These are phyloP conservation scores for Komagataella pastoris DNA, from an alignment of 805 yeast species.

Conservation along the genomic window DNA sequence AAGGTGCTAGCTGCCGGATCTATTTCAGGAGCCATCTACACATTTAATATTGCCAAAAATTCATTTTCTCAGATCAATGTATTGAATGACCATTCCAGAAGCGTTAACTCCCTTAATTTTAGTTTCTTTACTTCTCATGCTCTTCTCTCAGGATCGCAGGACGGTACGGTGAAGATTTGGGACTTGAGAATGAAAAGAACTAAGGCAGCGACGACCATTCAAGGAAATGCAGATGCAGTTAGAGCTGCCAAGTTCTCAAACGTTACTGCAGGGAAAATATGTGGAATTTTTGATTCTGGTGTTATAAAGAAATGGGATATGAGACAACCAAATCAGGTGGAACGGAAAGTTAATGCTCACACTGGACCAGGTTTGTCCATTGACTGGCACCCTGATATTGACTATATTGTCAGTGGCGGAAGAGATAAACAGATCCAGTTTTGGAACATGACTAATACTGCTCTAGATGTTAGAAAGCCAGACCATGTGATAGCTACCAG, in stretches of 20 bases:
- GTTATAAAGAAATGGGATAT: constrained; percentile 77
- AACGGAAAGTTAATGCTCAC: constrained; percentile 74
- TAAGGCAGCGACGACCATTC: constrained; percentile 36
- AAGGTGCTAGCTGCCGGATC: constrained; percentile 28
- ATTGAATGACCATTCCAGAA: constrained; percentile 28
- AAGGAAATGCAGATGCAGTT: constrained; percentile 61
- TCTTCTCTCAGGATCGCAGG: constrained; percentile 60
- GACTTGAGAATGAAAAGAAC: constrained; percentile 39
- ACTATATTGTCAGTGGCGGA: constrained; percentile 84
- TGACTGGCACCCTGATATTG: constrained; percentile 78
- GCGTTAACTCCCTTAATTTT: constrained; percentile 31
- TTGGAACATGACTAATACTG: constrained; percentile 43
- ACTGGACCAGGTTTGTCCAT: constrained; percentile 82
- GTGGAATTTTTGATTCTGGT: constrained; percentile 84
- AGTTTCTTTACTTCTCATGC: constrained; percentile 23
- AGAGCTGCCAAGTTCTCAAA: constrained; percentile 40
- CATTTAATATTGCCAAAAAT: constrained; percentile 17
- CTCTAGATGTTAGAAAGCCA: constrained; percentile 33
- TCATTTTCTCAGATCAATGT: constrained; percentile 12
- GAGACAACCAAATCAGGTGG: constrained; percentile 49
- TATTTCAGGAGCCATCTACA: constrained; percentile 32
- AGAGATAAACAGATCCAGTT: constrained; percentile 74
- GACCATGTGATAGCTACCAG: constrained; percentile 63
- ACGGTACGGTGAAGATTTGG: constrained; percentile 69
- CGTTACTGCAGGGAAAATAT: constrained; percentile 40